A percentile compares a stretch with the other conserved stretches of the same genome.
phyloP scores from a whole-genome alignment of 495 filamentous ascomycete species.

The Aspergillus campestris region DNA sequence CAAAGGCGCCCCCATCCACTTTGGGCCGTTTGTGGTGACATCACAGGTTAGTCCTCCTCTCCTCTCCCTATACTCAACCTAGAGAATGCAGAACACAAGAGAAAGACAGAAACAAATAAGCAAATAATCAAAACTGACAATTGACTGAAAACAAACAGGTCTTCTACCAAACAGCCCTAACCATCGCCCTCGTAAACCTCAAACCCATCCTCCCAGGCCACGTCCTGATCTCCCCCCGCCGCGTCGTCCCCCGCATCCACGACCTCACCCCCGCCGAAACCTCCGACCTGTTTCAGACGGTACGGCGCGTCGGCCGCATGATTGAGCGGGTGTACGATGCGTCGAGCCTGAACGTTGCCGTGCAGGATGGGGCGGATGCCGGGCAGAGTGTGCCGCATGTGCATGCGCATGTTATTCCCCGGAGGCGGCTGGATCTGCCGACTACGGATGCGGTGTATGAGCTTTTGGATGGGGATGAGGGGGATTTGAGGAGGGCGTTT shows the following conservation, averaged over 20 bases:
- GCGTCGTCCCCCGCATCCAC: constrained; percentile 59
- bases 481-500: constrained; percentile 58
- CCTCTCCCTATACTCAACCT: neutral
- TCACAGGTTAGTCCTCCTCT: constrained; percentile 25
- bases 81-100: neutral
- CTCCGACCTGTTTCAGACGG: constrained; percentile 74
- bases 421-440: constrained; percentile 49
- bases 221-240: constrained; percentile 62
- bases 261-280: constrained; percentile 69
- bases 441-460: constrained; percentile 65
- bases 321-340: constrained; percentile 63
- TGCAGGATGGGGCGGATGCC: constrained; percentile 83
- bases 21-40: constrained; percentile 40
- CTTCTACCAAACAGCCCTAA: constrained; percentile 72
- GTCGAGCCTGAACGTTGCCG: constrained; percentile 73
- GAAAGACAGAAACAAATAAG: neutral
- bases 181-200: constrained; percentile 85
- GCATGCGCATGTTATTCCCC: constrained; percentile 88
- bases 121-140: neutral
- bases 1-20: constrained; percentile 32
- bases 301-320: constrained; percentile 72
- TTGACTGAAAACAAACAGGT: constrained; percentile 38
- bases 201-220: constrained; percentile 93
- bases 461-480: constrained; percentile 75
- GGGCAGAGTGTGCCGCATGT: constrained; percentile 89